These are phyloP conservation scores for Pseudogymnoascus verrucosus DNA, from an alignment of 2,329 filamentous ascomycete species.

Conservation along the genomic window DNA sequence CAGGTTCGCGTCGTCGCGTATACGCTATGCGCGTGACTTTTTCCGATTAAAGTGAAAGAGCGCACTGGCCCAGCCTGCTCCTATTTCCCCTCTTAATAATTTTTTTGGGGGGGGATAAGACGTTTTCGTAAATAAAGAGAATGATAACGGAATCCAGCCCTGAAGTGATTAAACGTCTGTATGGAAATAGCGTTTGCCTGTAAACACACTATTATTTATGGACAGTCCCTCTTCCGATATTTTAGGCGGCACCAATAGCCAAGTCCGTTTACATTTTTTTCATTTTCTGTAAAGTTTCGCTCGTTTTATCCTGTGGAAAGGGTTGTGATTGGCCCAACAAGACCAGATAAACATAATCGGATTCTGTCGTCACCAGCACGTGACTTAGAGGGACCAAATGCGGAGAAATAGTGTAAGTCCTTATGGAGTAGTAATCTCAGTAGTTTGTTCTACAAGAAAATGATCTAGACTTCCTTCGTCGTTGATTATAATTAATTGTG, in stretches of 20 bases:
- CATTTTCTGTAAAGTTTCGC: conserved; percentile 9
- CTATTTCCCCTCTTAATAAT: neutral
- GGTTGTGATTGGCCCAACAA: neutral
- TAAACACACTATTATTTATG: neutral
- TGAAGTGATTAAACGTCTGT: neutral
- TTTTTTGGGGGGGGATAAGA: neutral
- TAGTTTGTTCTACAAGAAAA: neutral
- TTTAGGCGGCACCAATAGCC: neutral
- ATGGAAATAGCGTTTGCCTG: neutral
- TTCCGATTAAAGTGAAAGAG: conserved; percentile 1
- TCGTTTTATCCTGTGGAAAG: conserved; percentile 4
- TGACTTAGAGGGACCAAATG: neutral
- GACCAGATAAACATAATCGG: neutral
- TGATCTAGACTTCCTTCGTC: neutral
- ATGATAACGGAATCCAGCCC: neutral
- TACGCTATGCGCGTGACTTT: conserved; percentile 8
- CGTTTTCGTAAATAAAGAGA: conserved; percentile 2
- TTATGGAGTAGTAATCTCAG: neutral
- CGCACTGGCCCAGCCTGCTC: neutral
- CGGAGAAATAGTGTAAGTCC: neutral
- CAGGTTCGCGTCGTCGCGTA: conserved; percentile 10
- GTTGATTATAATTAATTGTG: neutral
- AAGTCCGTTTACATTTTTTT: conserved; percentile 3
- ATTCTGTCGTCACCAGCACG: neutral
- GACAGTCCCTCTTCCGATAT: neutral